Conservation (phyloP, 306 rosid species). For the Lotus japonicus region DNA sequence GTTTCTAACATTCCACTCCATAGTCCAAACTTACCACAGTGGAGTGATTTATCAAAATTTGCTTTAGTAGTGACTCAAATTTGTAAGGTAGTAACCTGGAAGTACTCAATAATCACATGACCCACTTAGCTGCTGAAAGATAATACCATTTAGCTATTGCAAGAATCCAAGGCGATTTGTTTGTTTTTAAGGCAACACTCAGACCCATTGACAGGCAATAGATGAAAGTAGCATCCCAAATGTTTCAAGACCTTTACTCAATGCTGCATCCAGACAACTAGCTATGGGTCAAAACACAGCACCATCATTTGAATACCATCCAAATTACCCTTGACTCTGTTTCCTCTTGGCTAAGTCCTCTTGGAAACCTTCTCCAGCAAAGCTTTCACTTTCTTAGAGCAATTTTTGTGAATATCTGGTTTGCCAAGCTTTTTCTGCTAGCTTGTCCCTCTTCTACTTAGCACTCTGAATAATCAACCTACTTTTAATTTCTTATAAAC, state of each 20-base stretch:
- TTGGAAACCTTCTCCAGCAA: constrained; percentile 39
- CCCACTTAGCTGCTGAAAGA: constrained; percentile 35
- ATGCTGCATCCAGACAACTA: constrained; percentile 34
- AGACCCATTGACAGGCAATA: constrained; percentile 32
- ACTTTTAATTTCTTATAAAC: neutral
- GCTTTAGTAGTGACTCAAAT: constrained; percentile 17
- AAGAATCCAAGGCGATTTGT: constrained; percentile 63
- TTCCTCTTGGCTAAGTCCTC: constrained; percentile 40
- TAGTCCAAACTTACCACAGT: neutral
- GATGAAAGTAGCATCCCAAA: constrained; percentile 20
- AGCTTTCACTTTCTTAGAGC: constrained; percentile 39
- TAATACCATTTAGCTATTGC: constrained; percentile 19
- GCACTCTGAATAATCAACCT: neutral
- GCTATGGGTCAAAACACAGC: constrained; percentile 33
- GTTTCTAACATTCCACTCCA: neutral
- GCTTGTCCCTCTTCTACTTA: neutral
- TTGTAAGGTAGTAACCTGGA: constrained; percentile 33
- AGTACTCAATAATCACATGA: constrained; percentile 29
- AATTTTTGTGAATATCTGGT: constrained; percentile 31
- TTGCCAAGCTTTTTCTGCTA: constrained; percentile 20
- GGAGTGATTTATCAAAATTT: neutral
- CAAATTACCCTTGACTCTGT: constrained; percentile 17
- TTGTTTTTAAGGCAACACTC: constrained; percentile 36
- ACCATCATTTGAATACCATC: constrained; percentile 19
- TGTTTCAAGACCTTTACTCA: constrained; percentile 16